A percentile compares a stretch with the other conserved stretches of the same genome.
These are phyloP conservation scores for Lasiosphaeris hirsuta DNA, from an alignment of 495 filamentous ascomycete species.

Conservation along the genomic window DNA sequence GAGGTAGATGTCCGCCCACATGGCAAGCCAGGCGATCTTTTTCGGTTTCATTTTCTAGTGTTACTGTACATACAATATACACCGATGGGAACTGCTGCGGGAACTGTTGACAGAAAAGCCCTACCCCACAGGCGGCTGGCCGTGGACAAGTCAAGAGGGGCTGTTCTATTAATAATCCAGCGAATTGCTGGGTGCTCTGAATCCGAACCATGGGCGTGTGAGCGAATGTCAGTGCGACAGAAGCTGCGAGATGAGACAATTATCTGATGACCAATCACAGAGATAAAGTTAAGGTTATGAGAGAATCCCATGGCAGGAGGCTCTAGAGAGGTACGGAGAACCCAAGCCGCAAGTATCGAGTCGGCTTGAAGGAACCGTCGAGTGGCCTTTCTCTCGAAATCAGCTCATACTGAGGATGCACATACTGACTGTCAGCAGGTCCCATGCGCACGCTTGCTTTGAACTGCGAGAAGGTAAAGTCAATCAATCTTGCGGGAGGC, in stretches of 20 bases:
- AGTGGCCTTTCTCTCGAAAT: no score
- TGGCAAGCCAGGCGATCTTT: no score
- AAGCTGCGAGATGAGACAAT: neutral
- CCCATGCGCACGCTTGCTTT: no score
- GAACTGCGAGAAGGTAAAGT: no score
- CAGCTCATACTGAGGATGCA: no score
- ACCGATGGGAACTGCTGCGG: no score
- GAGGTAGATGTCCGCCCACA: no score
- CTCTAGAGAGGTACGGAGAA: neutral
- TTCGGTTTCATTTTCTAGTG: no score
- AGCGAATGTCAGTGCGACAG: neutral
- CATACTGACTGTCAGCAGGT: no score
- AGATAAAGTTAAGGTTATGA: neutral
- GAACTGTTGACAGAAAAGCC: neutral
- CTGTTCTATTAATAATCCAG: neutral
- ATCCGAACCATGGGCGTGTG: neutral
- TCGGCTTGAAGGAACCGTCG: no score
- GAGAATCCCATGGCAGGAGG: neutral
- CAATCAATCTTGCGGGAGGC: no score
- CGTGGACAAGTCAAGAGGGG: neutral
- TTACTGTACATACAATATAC: no score
- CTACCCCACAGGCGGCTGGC: neutral
- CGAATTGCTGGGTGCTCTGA: neutral
- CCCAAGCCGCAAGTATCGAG: neutral
- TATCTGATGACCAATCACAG: slow-evolving; percentile 8